Evolutionary conservation across 202 grass and related monocot genomes (phyloP).

Genomic region (Elaeis oleifera): DNA sequence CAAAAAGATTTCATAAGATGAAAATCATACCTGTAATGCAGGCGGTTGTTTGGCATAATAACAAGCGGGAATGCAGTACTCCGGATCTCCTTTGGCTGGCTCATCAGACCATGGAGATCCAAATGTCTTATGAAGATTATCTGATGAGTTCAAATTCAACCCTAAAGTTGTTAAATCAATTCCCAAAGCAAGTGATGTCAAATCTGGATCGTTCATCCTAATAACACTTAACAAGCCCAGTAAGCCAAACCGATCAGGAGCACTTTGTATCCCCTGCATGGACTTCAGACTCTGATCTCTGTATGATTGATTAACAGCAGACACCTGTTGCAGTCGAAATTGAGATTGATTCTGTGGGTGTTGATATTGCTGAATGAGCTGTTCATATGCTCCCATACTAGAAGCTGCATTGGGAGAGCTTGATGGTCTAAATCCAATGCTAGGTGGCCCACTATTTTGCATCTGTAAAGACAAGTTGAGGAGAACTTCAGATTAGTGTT

Average conservation of each 20-base stretch:
- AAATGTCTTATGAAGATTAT: conserved; percentile 95
- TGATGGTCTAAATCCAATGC: conserved; percentile 56
- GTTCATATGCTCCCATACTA: conserved; percentile 73
- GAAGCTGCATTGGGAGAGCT: conserved; percentile 46
- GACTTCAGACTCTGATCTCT: conserved; percentile 58
- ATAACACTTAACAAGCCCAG: conserved; percentile 76
- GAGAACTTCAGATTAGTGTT: not conserved
- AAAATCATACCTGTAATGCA: conserved; percentile 43
- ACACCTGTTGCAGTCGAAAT: conserved; percentile 80
- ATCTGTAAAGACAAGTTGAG: conserved; percentile 31
- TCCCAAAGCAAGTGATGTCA: conserved; percentile 85
- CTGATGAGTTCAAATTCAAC: conserved; percentile 79
- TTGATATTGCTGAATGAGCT: conserved; percentile 88
- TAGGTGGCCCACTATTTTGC: conserved; percentile 51
- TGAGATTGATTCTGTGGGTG: conserved; percentile 51
- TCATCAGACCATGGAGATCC: conserved; percentile 90
- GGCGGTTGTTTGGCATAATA: conserved; percentile 58
- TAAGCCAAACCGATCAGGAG: conserved; percentile 78
- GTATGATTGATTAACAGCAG: conserved; percentile 60
- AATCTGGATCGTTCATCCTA: conserved; percentile 64
- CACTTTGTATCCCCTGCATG: conserved; percentile 38
- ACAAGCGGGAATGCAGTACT: conserved; percentile 72
- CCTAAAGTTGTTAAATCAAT: conserved; percentile 87
- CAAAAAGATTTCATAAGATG: conserved; percentile 7
- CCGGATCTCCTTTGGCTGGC: conserved; percentile 67